Percentiles rank a stretch among this genome's conserved stretches.
These are phyloP conservation scores for Leccinellum rugosiceps DNA, from an alignment of 768 basidiomycete species.

Conservation along the genomic window DNA sequence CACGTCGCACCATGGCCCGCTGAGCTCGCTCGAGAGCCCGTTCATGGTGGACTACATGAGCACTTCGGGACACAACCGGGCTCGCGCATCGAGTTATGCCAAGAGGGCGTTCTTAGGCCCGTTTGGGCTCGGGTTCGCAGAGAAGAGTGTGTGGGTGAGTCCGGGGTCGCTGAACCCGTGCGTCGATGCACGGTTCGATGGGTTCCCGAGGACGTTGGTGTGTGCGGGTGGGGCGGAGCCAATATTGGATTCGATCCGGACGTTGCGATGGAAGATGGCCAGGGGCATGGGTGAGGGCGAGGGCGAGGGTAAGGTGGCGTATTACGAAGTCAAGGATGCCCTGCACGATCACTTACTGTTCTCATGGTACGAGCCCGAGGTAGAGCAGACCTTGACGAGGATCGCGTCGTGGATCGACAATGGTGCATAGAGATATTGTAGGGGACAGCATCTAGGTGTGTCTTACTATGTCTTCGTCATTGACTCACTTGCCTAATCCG, in stretches of 20 bases:
- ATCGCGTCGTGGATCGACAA: constrained; percentile 47
- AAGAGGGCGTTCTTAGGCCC: constrained; percentile 45
- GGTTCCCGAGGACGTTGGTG: constrained; percentile 61
- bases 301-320: constrained; percentile 38
- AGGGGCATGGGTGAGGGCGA: constrained; percentile 48
- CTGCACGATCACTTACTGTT: constrained; percentile 55
- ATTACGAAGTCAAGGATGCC: constrained; percentile 49
- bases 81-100: background rate
- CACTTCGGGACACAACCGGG: background rate
- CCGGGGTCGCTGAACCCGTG: constrained; percentile 48
- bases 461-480: no score
- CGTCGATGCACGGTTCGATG: constrained; percentile 43
- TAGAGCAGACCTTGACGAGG: constrained; percentile 42
- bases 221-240: constrained; percentile 57
- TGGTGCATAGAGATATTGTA: background rate
- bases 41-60: constrained; percentile 28
- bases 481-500: background rate
- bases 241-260: constrained; percentile 51
- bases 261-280: constrained; percentile 48
- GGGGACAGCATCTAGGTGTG: background rate
- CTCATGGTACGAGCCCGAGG: constrained; percentile 54
- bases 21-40: constrained; percentile 37
- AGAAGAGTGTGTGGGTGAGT: constrained; percentile 54
- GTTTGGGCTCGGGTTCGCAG: constrained; percentile 44
- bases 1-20: constrained; percentile 24